Base-by-base conservation (phyloP, 1,139 yeast genomes). In the Geotrichum australiense region DNA sequence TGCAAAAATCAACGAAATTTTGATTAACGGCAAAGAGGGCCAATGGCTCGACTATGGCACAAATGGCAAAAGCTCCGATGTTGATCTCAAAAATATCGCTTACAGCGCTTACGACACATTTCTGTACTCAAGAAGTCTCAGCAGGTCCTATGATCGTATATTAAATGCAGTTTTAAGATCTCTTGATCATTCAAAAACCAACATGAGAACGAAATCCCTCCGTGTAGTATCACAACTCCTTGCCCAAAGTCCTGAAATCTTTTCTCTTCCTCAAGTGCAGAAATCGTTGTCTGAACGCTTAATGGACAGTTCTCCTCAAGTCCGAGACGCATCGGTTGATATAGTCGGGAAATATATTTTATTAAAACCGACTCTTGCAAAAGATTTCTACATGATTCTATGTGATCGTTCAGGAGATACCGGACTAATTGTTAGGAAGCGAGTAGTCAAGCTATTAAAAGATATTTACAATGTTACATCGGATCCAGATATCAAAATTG, bases 311-410 rank as follows among this genome's bases (percentile, higher is more conserved):
- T 81, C 89, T 1, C 76, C 94, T 0, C 70, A 79, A 42, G 91
- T 85, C 0, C 69, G 87, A 47, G 89, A 81, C 54, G 84, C 94
- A 0, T 78, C 79, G 1, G 63, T 85, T 21, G 94, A 84, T 35
- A 66, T 86, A 39, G 62, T 91, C 22, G 71, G 74, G 11, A 70
- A 71, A 40, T 77, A 74, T 47, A 56, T 80, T 37, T 51, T 58
- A 2, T 51, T 64, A 1, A 68, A 69, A 43, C 74, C 78, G 0
- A 69, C 64, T 1, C 60, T 70, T 19, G 65, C 72, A 21, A 62
- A 64, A 8, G 71, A 70, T 24, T 78, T 76, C 50, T 74, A 74
- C 55, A 62, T 57, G 20, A 66, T 74, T 8, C 62, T 82, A 7
- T 66, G 78, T 37, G 70, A 66, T 7, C 61, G 78, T 50, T 56